These are phyloP conservation scores for Russula compacta DNA, from an alignment of 768 basidiomycete genomes.

Conservation along the genomic window DNA sequence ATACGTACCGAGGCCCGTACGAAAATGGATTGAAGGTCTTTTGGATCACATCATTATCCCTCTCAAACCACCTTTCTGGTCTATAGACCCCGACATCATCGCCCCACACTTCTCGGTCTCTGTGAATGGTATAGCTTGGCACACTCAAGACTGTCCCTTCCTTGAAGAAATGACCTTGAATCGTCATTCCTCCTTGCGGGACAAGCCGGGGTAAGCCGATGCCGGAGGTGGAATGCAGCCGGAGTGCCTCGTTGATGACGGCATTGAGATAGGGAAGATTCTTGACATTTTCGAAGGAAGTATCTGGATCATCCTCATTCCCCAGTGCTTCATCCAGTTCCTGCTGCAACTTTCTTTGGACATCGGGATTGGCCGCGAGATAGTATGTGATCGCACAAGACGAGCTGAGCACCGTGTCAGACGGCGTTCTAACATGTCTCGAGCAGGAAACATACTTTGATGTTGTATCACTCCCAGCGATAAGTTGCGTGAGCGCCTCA, in stretches of 20 bases:
- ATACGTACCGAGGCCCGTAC: slow-evolving; percentile 60
- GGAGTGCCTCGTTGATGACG: slow-evolving; percentile 78
- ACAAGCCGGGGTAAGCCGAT: slow-evolving; percentile 77
- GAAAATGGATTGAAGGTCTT: slow-evolving; percentile 83
- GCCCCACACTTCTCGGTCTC: slow-evolving; percentile 66
- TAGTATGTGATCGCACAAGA: slow-evolving; percentile 86
- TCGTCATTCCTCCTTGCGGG: slow-evolving; percentile 62
- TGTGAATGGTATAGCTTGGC: slow-evolving; percentile 78
- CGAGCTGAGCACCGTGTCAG: slow-evolving; percentile 40
- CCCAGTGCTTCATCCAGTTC: slow-evolving; percentile 60
- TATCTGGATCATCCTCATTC: slow-evolving; percentile 51
- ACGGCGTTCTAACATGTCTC: not conserved
- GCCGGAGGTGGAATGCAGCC: slow-evolving; percentile 76
- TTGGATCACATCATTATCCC: slow-evolving; percentile 49
- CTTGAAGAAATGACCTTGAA: slow-evolving; percentile 53
- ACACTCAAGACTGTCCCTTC: slow-evolving; percentile 70
- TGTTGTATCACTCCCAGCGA: slow-evolving; percentile 88
- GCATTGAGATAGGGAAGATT: slow-evolving; percentile 73
- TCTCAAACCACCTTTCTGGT: slow-evolving; percentile 82
- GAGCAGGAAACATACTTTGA: slow-evolving; percentile 56
- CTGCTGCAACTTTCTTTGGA: slow-evolving; percentile 61
- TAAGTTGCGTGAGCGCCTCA: slow-evolving; percentile 77
- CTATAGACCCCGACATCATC: slow-evolving; percentile 63
- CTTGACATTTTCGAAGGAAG: slow-evolving; percentile 63
- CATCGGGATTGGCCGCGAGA: slow-evolving; percentile 56